Evolutionary conservation across 83 land plant genomes (phyloP).

Genomic region (Diphasiastrum complanatum): DNA sequence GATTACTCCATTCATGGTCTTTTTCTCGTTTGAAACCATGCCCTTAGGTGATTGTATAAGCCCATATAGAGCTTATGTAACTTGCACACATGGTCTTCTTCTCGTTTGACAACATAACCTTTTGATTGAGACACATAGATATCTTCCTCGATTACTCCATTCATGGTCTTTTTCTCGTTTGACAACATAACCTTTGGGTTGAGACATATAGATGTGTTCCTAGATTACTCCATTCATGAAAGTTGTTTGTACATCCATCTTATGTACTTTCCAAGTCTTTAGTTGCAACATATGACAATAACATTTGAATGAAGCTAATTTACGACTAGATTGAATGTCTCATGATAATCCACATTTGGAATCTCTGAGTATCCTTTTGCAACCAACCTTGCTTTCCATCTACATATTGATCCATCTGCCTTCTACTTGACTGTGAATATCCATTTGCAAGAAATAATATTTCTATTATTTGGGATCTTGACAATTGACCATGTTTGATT

Average conservation of each 20-base stretch:
- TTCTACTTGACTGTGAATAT: constrained; percentile 1
- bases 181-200: constrained; percentile 6
- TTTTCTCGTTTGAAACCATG: too few relatives aligned
- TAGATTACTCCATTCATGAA: constrained; percentile 3
- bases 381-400: constrained; percentile 6
- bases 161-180: too few relatives aligned
- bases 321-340: neutral
- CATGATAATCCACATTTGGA: neutral
- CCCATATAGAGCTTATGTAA: too few relatives aligned
- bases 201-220: constrained; percentile 5
- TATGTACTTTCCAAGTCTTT: neutral
- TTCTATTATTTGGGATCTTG: neutral
- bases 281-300: neutral
- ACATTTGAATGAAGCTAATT: neutral
- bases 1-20: too few relatives aligned
- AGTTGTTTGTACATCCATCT: constrained; percentile 2
- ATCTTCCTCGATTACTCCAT: too few relatives aligned
- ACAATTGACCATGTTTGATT: constrained; percentile 1
- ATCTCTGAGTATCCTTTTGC: constrained; percentile 1
- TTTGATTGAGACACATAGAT: too few relatives aligned
- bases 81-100: too few relatives aligned
- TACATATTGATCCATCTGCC: neutral
- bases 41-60: too few relatives aligned
- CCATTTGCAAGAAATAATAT: neutral
- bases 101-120: too few relatives aligned